These are phyloP conservation scores for Pseudopithomyces chartarum DNA, from an alignment of 2,329 filamentous ascomycete genomes.

Conservation along the genomic window DNA sequence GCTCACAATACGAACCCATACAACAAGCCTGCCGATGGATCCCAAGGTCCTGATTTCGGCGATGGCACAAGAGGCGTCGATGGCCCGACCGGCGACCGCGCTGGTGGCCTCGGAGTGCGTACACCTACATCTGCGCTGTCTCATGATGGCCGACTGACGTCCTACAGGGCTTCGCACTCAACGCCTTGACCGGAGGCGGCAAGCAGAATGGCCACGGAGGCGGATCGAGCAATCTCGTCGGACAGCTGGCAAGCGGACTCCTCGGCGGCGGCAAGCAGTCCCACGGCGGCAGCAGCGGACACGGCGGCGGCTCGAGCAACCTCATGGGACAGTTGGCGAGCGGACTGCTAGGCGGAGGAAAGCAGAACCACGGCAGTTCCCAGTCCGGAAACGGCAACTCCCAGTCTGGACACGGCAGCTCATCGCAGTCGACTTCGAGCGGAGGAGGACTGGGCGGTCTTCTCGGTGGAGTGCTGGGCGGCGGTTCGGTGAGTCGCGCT, in stretches of 20 bases:
- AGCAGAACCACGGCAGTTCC: slow-evolving; percentile 47
- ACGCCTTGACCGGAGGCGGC: slow-evolving; percentile 54
- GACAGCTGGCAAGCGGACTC: slow-evolving; percentile 60
- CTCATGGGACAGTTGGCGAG: slow-evolving; percentile 62
- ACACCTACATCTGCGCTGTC: slow-evolving; percentile 5
- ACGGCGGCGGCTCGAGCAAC: slow-evolving; percentile 43
- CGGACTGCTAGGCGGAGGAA: slow-evolving; percentile 47
- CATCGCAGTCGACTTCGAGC: slow-evolving; percentile 18
- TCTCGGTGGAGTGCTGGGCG: slow-evolving; percentile 42
- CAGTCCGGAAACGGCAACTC: slow-evolving; percentile 52
- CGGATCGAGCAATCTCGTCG: slow-evolving; percentile 50
- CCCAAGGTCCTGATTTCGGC: slow-evolving; percentile 30
- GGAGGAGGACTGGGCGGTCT: slow-evolving; percentile 35
- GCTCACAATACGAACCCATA: slow-evolving; percentile 64
- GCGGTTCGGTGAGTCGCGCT: slow-evolving; percentile 37
- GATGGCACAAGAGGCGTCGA: slow-evolving; percentile 58
- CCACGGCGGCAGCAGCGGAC: slow-evolving; percentile 33
- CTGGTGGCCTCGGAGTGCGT: slow-evolving; percentile 67
- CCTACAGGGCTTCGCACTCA: slow-evolving; percentile 65
- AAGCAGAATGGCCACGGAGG: slow-evolving; percentile 39
- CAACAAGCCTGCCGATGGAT: slow-evolving; percentile 56
- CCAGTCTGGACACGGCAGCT: slow-evolving; percentile 53
- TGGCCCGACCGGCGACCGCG: slow-evolving; percentile 59
- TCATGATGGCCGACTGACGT: slow-evolving; percentile 25
- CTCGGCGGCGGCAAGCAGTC: slow-evolving; percentile 44